These are phyloP conservation scores for Fusarium subglutinans DNA, from an alignment of 2,329 filamentous ascomycete species.

Conservation along the genomic window DNA sequence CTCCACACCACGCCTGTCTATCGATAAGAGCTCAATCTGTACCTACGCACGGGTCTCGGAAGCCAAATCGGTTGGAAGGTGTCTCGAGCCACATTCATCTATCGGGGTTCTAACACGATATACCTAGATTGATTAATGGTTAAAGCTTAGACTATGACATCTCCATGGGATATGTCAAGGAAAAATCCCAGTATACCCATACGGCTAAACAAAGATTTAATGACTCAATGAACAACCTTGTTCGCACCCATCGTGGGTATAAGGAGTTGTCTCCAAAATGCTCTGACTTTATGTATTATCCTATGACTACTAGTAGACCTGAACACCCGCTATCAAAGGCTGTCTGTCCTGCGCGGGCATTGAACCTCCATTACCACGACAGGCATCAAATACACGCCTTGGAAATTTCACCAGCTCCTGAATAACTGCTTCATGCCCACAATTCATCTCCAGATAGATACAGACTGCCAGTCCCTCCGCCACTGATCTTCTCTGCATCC, in stretches of 20 bases:
- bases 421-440: slow-evolving; percentile 10
- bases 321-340: background rate
- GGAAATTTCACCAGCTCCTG: slow-evolving; percentile 30
- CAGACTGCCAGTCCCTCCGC: slow-evolving; percentile 62
- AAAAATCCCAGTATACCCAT: background rate
- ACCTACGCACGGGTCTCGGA: slow-evolving; percentile 10
- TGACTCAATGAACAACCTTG: background rate
- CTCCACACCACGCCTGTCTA: slow-evolving; percentile 14
- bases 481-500: slow-evolving; percentile 55
- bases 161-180: background rate
- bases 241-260: background rate
- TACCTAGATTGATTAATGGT: background rate
- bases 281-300: background rate
- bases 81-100: slow-evolving; percentile 31
- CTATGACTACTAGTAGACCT: background rate
- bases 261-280: background rate
- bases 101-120: slow-evolving; percentile 14
- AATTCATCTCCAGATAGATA: slow-evolving; percentile 45
- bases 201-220: background rate
- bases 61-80: background rate
- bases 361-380: background rate
- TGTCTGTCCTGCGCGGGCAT: background rate
- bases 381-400: slow-evolving; percentile 23
- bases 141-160: background rate
- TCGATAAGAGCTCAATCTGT: slow-evolving; percentile 36